Base-by-base conservation (phyloP, 331 rosid species). In the Malus hybrid region DNA sequence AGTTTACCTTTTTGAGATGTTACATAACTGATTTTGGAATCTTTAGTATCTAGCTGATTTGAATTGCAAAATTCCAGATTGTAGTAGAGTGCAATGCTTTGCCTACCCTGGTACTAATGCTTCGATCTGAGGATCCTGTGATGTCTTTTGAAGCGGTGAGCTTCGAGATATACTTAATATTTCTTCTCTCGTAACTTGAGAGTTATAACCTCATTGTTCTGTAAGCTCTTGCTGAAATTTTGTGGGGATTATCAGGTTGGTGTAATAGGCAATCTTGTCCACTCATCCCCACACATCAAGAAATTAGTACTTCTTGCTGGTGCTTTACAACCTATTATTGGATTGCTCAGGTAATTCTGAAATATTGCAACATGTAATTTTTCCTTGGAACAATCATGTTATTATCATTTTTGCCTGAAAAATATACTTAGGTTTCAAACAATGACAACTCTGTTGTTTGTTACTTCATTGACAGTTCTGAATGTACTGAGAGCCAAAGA, bases 181-280 rank as follows among this genome's bases (percentile, higher is more conserved):
- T 52, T 55, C 44, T 10, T 46, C 7, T 36, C 1, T 19, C 46
- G 4, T 64, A 7, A 13, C 14, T 15, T 39, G 31, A 32, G 10
- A 16, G 33, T 20, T 55, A 3, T 46, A 10, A 28, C 36, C 32
- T 10, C 60, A 5, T 29, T 42, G n/a, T 10, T 65, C 31, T 65
- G 14, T 42, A 14, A 4, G 48, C 33, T 32, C 13, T 19, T 18
- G 29, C 60, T 66, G 36, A 66, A 44, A 31, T 6, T 50, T 28
- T 42, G 8, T 56, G 19, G 27, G 22, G n/a, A 10, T 60, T 55
- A 10, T 28, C 77, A 82, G 82, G 82, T 82, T 73, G 82, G 82
- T 54, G 80, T 82, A 11, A 63, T 82, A 28, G 85, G 85, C 54
- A 82, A 82, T 82, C 79, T 82, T 20, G 85, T 78, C 7, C 85